Percentiles rank a stretch among this genome's conserved stretches.
phyloP scores from a whole-genome alignment of 441 rosid species.

The Daphne laureola region DNA sequence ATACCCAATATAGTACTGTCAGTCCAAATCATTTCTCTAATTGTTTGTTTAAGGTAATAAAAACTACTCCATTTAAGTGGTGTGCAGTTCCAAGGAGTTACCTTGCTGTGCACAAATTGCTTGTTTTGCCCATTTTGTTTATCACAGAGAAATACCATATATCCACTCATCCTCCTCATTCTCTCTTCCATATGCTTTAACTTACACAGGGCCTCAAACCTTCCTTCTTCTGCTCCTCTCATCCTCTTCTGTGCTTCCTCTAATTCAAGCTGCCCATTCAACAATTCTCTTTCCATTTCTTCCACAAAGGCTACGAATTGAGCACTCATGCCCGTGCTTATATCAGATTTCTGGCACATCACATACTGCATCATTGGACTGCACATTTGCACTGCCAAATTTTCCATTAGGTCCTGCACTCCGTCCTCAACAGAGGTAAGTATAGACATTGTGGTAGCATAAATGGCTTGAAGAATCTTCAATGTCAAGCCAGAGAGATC shows the following conservation, averaged over 20 bases:
- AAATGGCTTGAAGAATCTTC: slow-evolving; percentile 35
- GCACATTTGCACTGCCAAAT: slow-evolving; percentile 40
- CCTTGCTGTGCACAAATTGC: slow-evolving; percentile 23
- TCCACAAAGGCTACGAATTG: slow-evolving; percentile 22
- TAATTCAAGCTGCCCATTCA: slow-evolving; percentile 34
- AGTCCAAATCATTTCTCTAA: not conserved
- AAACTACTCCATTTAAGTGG: too few species aligned
- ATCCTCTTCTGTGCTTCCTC: slow-evolving; percentile 42
- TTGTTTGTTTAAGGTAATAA: too few species aligned
- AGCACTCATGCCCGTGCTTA: slow-evolving; percentile 35
- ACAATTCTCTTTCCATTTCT: slow-evolving; percentile 31
- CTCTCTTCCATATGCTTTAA: slow-evolving; percentile 37
- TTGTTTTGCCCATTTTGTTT: slow-evolving; percentile 16
- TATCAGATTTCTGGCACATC: slow-evolving; percentile 37
- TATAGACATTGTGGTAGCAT: slow-evolving; percentile 27
- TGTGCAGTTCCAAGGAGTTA: slow-evolving; percentile 8
- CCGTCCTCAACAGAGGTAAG: slow-evolving; percentile 45
- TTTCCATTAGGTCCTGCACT: slow-evolving; percentile 36
- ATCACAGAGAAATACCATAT: slow-evolving; percentile 19
- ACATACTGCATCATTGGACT: slow-evolving; percentile 49
- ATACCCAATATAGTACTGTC: not conserved
- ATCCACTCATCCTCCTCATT: slow-evolving; percentile 26
- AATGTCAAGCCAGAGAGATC: slow-evolving; percentile 26
- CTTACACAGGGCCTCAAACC: slow-evolving; percentile 31
- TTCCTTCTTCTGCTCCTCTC: slow-evolving; percentile 39